Evolutionary conservation across 2,329 filamentous ascomycete genomes (phyloP).

Genomic region (Aureobasidium namibiae): DNA sequence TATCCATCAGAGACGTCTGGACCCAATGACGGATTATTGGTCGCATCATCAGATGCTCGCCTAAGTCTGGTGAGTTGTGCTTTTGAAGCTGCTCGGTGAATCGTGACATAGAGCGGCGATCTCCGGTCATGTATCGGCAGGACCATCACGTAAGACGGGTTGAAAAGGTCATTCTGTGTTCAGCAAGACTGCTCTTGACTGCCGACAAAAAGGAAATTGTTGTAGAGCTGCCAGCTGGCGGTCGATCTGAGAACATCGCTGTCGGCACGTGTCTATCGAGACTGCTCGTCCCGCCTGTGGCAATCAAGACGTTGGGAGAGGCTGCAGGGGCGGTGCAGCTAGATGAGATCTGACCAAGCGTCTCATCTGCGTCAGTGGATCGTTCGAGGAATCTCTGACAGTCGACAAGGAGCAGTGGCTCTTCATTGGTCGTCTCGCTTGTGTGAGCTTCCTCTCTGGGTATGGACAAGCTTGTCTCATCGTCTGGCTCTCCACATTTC

Average conservation of each 20-base stretch:
- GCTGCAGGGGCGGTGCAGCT: background rate
- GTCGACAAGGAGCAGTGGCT: background rate
- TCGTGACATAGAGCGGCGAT: background rate
- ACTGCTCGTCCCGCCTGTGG: background rate
- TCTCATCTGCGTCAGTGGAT: background rate
- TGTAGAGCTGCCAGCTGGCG: background rate
- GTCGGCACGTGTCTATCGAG: background rate
- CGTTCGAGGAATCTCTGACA: background rate
- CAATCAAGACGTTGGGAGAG: background rate
- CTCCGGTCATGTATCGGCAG: background rate
- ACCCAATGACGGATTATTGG: background rate
- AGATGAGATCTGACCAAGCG: background rate
- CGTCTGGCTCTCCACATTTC: background rate
- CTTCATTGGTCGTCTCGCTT: background rate
- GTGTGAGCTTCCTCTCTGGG: background rate
- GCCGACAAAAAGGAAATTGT: background rate
- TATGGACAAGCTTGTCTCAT: background rate
- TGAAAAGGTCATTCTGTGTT: slow-evolving; percentile 5
- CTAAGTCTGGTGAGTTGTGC: background rate
- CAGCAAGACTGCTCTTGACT: background rate
- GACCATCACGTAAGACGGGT: background rate
- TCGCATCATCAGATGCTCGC: background rate
- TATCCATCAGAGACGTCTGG: background rate
- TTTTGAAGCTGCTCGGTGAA: background rate
- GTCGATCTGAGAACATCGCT: background rate